These are phyloP conservation scores for Cladophialophora chaetospira DNA, from an alignment of 2,329 filamentous ascomycete genomes.

Conservation along the genomic window DNA sequence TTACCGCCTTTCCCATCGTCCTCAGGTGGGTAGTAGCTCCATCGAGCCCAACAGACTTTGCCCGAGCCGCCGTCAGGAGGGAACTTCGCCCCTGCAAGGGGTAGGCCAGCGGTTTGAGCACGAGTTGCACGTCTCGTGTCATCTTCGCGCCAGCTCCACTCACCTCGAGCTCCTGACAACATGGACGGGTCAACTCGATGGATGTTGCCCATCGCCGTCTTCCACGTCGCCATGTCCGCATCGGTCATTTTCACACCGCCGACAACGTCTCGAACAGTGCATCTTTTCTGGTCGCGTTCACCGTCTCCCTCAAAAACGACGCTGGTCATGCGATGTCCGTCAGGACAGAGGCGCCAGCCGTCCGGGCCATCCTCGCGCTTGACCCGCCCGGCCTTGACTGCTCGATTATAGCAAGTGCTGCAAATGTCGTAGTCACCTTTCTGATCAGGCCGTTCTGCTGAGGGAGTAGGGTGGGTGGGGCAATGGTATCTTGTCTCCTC, in stretches of 20 bases:
- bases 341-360: slow-evolving; percentile 81
- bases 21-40: slow-evolving; percentile 79
- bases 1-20: slow-evolving; percentile 49
- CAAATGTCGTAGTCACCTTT: slow-evolving; percentile 86
- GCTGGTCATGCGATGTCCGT: slow-evolving; percentile 81
- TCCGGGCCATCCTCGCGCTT: slow-evolving; percentile 72
- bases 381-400: slow-evolving; percentile 66
- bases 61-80: slow-evolving; percentile 78
- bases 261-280: slow-evolving; percentile 71
- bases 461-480: slow-evolving; percentile 45
- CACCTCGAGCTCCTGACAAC: slow-evolving; percentile 14
- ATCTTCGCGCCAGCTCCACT: slow-evolving; percentile 31
- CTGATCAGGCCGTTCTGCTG: slow-evolving; percentile 61
- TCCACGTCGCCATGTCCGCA: slow-evolving; percentile 47
- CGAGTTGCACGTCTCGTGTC: slow-evolving; percentile 22
- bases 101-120: slow-evolving; percentile 14
- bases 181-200: slow-evolving; percentile 4
- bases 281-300: slow-evolving; percentile 66
- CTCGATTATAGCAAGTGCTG: slow-evolving; percentile 70
- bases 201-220: slow-evolving; percentile 19
- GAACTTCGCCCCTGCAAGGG: slow-evolving; percentile 46
- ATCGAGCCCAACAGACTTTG: slow-evolving; percentile 64
- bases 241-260: slow-evolving; percentile 72
- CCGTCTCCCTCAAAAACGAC: slow-evolving; percentile 70
- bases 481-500: slow-evolving; percentile 77